Conservation (phyloP, 2,329 filamentous ascomycete genomes). For the Colletotrichum australisinense region DNA sequence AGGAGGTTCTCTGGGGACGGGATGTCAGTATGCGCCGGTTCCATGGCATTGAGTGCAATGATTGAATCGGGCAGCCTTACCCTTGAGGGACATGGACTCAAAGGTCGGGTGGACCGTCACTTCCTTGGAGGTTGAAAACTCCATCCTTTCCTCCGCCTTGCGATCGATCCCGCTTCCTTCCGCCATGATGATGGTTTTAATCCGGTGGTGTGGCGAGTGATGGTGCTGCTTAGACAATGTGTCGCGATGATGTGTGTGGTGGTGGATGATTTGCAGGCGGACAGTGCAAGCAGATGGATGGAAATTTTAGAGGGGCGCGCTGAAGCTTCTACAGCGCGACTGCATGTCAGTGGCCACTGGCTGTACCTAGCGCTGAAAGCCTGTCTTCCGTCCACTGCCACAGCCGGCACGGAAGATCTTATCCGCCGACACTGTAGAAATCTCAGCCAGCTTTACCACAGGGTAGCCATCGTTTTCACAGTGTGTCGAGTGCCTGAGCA, state of each 20-base stretch:
- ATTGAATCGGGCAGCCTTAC: conserved; percentile 48
- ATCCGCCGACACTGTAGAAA: background rate
- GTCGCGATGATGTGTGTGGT: background rate
- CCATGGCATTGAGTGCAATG: background rate
- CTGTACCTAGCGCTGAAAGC: background rate
- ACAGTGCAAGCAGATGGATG: background rate
- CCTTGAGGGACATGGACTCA: conserved; percentile 95
- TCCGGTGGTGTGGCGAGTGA: background rate
- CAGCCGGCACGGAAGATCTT: conserved; percentile 8
- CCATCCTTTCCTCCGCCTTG: conserved; percentile 95
- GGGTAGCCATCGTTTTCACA: background rate
- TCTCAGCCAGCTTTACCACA: background rate
- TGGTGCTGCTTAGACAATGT: background rate
- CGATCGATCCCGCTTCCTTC: conserved; percentile 84
- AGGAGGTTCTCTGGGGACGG: conserved; percentile 80
- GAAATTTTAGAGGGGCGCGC: conserved; percentile 34
- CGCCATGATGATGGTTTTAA: conserved; percentile 74
- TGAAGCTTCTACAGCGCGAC: conserved; percentile 19
- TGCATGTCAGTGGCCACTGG: background rate
- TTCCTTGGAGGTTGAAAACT: conserved; percentile 98
- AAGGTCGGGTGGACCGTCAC: conserved; percentile 95
- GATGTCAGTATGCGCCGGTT: background rate
- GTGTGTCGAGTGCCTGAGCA: background rate
- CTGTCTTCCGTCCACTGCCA: background rate
- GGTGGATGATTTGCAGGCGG: background rate